phyloP scores from a whole-genome alignment of 2,329 filamentous ascomycete species.

The Nannizzia gypsea region DNA sequence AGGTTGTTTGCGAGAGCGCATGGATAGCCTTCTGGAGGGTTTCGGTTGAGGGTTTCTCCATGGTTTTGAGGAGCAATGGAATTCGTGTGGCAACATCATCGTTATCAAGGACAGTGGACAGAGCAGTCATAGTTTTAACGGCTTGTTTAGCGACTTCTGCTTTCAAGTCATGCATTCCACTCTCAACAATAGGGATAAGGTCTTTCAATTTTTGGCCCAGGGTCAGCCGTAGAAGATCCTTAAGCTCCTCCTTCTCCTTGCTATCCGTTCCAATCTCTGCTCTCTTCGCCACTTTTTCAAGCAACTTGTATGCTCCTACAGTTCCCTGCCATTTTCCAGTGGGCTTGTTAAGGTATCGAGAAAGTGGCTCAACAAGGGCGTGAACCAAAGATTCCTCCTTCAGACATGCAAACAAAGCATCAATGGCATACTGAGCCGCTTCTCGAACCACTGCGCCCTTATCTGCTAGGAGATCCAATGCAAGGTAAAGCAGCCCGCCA shows the following conservation, averaged over 20 bases:
- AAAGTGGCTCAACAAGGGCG: conserved; percentile 66
- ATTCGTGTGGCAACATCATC: conserved; percentile 91
- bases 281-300: conserved; percentile 92
- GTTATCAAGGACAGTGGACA: conserved; percentile 85
- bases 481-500: conserved; percentile 57
- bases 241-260: conserved; percentile 72
- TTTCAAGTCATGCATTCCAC: conserved; percentile 95
- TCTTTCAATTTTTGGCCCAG: conserved; percentile 60
- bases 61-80: conserved; percentile 81
- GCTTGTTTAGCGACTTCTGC: conserved; percentile 71
- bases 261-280: conserved; percentile 74
- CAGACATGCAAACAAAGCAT: conserved; percentile 71
- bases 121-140: conserved; percentile 78
- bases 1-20: conserved; percentile 93
- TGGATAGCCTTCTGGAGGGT: conserved; percentile 93
- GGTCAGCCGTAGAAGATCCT: conserved; percentile 77
- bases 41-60: conserved; percentile 84
- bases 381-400: conserved; percentile 71
- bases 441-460: conserved; percentile 83
- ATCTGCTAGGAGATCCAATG: conserved; percentile 76
- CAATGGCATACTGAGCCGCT: conserved; percentile 84
- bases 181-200: conserved; percentile 21
- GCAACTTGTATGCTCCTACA: conserved; percentile 68
- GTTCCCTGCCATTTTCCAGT: conserved; percentile 97
- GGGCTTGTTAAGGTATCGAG: conserved; percentile 64